These are phyloP conservation scores for Termitomyces sp. DNA, from an alignment of 768 basidiomycete species.

Conservation along the genomic window DNA sequence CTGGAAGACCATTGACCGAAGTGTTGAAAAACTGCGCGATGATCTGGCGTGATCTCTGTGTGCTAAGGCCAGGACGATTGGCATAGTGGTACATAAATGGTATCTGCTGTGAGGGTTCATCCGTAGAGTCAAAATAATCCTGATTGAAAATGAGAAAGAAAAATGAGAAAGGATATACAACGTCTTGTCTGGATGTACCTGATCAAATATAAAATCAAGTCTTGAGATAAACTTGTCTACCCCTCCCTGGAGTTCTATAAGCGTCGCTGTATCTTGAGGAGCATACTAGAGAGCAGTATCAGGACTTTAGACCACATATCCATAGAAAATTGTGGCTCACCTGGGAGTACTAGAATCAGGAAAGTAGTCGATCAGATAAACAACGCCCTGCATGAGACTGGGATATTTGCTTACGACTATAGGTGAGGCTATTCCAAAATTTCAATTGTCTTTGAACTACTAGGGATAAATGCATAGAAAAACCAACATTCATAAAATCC, in stretches of 20 bases:
- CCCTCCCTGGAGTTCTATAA: constrained; percentile 60
- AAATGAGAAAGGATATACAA: not conserved
- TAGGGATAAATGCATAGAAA: not conserved
- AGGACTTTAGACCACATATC: not conserved
- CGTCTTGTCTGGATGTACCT: constrained; percentile 24
- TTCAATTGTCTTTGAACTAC: not conserved
- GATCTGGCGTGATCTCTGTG: constrained; percentile 49
- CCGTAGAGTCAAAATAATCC: constrained; percentile 57
- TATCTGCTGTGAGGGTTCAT: constrained; percentile 66
- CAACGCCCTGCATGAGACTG: not conserved
- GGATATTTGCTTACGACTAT: constrained; percentile 39
- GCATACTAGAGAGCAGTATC: constrained; percentile 39
- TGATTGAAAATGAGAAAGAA: constrained; percentile 12
- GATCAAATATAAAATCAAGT: constrained; percentile 52
- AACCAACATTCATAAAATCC: constrained; percentile 55
- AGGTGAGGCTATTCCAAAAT: constrained; percentile 34
- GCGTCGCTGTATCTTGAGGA: constrained; percentile 59
- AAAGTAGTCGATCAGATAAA: not conserved
- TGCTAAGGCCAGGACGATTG: constrained; percentile 53
- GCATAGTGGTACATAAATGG: constrained; percentile 71
- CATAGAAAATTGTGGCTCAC: constrained; percentile 21
- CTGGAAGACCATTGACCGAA: constrained; percentile 50
- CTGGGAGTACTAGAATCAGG: constrained; percentile 42
- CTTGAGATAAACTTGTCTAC: constrained; percentile 46
- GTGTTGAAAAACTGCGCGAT: constrained; percentile 55